phyloP scores from a whole-genome alignment of 73 alveolate genomes.

The Symbiodinium pilosum region DNA sequence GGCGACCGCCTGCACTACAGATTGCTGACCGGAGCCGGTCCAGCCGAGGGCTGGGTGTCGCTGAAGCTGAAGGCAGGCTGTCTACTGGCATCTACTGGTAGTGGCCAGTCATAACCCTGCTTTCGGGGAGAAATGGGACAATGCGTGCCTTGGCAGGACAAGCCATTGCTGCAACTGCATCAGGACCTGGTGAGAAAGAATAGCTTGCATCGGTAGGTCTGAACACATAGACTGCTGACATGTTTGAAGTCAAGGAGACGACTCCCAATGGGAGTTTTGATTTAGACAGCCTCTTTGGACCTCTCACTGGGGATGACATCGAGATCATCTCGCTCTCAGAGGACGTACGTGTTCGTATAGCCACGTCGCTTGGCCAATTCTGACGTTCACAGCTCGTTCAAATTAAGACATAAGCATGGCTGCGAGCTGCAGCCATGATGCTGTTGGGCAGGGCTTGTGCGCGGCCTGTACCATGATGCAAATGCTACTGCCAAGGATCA shows the following conservation, averaged over 20 bases:
- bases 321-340: neutral
- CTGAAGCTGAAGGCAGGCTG: slow-evolving; percentile 33
- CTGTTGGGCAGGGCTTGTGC: too few relatives aligned
- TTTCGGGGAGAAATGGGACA: neutral
- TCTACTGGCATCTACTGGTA: too few relatives aligned
- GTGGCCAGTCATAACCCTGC: too few relatives aligned
- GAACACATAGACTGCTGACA: neutral
- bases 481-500: slow-evolving; percentile 10
- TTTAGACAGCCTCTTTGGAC: neutral
- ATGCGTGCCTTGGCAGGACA: neutral
- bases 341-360: neutral
- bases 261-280: neutral
- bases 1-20: slow-evolving; percentile 42
- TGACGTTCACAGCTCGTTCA: too few relatives aligned
- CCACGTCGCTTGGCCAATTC: neutral
- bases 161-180: slow-evolving; percentile 18
- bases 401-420: too few relatives aligned
- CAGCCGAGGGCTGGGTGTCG: slow-evolving; percentile 45
- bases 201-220: neutral
- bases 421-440: too few relatives aligned
- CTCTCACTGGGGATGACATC: neutral
- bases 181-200: neutral
- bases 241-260: neutral
- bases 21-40: slow-evolving; percentile 42
- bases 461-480: neutral